phyloP scores from a whole-genome alignment of 805 yeast genomes.

The Ogataea salicorniae region DNA sequence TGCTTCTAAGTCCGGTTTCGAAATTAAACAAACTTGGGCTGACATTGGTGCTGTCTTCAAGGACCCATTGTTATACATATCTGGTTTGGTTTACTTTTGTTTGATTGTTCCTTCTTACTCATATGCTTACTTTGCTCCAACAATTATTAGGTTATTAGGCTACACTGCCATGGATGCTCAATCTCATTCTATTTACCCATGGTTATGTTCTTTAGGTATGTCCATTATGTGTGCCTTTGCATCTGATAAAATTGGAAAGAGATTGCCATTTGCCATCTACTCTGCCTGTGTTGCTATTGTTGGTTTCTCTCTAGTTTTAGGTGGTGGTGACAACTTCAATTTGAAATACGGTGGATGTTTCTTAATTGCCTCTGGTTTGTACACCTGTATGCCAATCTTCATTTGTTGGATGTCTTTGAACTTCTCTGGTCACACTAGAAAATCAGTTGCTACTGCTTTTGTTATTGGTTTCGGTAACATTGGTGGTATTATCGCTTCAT shows the following conservation, averaged over 20 bases:
- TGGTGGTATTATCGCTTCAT: constrained; percentile 66
- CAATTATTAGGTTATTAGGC: constrained; percentile 57
- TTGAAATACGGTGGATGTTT: constrained; percentile 63
- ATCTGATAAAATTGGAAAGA: constrained; percentile 49
- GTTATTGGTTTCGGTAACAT: constrained; percentile 70
- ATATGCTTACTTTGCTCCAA: constrained; percentile 68
- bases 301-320: constrained; percentile 55
- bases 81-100: constrained; percentile 60
- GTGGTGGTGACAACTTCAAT: constrained; percentile 30
- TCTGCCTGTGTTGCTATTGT: constrained; percentile 36
- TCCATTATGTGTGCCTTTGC: constrained; percentile 56
- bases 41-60: constrained; percentile 49
- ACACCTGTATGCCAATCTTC: constrained; percentile 62
- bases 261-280: constrained; percentile 39
- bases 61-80: constrained; percentile 53
- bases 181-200: constrained; percentile 79
- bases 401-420: constrained; percentile 65
- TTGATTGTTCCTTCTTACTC: constrained; percentile 70
- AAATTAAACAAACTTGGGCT: constrained; percentile 38
- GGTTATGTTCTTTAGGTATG: constrained; percentile 70
- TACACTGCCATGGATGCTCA: constrained; percentile 71
- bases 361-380: constrained; percentile 52
- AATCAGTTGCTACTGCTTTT: constrained; percentile 43
- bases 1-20: constrained; percentile 45
- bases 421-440: constrained; percentile 57